Conservation (phyloP, 1,139 yeast species). For the Diutina sp. region DNA sequence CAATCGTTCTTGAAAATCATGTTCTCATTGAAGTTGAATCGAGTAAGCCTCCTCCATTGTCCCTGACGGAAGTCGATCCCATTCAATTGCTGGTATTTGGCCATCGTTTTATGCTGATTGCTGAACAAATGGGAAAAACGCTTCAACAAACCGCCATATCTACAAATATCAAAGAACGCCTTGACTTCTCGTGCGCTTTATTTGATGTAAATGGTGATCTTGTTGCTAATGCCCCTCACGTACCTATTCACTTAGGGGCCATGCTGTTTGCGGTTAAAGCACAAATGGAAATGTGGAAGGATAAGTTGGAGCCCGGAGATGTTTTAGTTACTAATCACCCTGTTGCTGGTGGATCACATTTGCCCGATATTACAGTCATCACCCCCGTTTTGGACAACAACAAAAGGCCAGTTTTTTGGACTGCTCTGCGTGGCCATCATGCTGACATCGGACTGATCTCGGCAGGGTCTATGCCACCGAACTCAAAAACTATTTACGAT, state of each 20-base stretch:
- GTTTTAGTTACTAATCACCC: slow-evolving; percentile 74
- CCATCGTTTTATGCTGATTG: slow-evolving; percentile 78
- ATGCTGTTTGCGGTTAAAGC: slow-evolving; percentile 76
- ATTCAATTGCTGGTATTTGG: slow-evolving; percentile 67
- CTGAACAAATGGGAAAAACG: slow-evolving; percentile 82
- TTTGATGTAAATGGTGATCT: slow-evolving; percentile 65
- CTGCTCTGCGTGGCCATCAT: slow-evolving; percentile 58
- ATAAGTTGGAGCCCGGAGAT: slow-evolving; percentile 51
- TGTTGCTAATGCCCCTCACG: slow-evolving; percentile 81
- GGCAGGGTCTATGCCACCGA: slow-evolving; percentile 59
- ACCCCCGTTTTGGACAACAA: slow-evolving; percentile 32
- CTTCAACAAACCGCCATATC: slow-evolving; percentile 71
- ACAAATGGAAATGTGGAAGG: slow-evolving; percentile 54
- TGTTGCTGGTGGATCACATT: slow-evolving; percentile 68
- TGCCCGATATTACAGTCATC: slow-evolving; percentile 63
- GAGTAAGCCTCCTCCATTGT: neutral
- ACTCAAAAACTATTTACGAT: slow-evolving; percentile 45
- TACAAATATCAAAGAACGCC: slow-evolving; percentile 74
- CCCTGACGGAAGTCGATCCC: slow-evolving; percentile 31
- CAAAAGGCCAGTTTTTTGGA: slow-evolving; percentile 43
- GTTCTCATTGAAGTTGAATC: slow-evolving; percentile 27
- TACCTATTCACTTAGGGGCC: slow-evolving; percentile 79
- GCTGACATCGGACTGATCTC: slow-evolving; percentile 57
- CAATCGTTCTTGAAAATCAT: slow-evolving; percentile 47
- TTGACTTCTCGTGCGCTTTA: slow-evolving; percentile 78